Base-by-base conservation (phyloP, 2,329 filamentous ascomycete species). In the Apiospora hydei region DNA sequence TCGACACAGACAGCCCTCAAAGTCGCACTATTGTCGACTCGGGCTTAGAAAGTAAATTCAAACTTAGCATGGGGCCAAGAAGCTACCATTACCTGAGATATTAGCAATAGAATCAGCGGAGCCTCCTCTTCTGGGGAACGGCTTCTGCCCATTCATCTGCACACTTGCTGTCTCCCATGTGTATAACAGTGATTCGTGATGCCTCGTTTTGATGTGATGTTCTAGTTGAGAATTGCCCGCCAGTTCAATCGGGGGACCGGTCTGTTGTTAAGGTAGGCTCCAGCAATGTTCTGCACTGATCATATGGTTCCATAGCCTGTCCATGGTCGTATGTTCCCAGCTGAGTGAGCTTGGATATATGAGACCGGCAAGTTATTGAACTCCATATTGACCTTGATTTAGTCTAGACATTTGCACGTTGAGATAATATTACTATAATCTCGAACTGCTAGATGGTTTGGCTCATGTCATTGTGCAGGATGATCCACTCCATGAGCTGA, bases 71-170 rank as follows among this genome's bases (percentile, higher is more conserved):
- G 72, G 71, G 73, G 44, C 75, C 71, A 72, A 73, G 67, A 79
- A 78, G 47, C 67, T 61, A 49, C 66, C 67, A 51, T 43, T 41
- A 53, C 18, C 21, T 34, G 30, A 49, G 44, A 69, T 61, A 47
- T 30, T 5, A 38, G 46, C 57, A 71, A 71, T 78, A 74, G 75
- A 79, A 78, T 77, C 77, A 78, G 77, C 77, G n/a, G 34, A n/a
- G 75, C 77, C 78, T 77, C 78, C 74, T 74, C 75, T 72, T 75
- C 38, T 70, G 71, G 71, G 70, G 71, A 74, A 75, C 77, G 78
- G 76, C 77, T 73, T 71, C 75, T 77, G 78, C 77, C 77, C 75
- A 77, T 79, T 80, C 71, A 75, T 75, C 71, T 72, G 73, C 67
- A 73, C 73, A 68, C 4, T 21, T 68, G 46, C 67, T 41, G 30